Evolutionary conservation across 768 basidiomycete species (phyloP), one percentile per base, ranked within the genome.

Genomic region (Zangia roseola): DNA sequence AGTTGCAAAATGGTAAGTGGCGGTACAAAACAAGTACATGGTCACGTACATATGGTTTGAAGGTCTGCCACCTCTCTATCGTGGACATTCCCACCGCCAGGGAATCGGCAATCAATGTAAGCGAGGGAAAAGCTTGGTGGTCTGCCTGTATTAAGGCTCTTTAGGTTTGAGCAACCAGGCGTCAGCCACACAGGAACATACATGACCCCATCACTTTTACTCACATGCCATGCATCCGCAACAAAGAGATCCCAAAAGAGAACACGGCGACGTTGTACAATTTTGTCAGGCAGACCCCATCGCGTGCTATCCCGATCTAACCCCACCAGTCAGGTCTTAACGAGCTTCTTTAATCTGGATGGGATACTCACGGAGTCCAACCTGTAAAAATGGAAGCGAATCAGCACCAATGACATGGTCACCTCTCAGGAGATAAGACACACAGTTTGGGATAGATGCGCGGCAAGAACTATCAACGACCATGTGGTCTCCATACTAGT

Each of bases 161-260:
- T 61, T 2, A 31, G 24, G 23, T 8, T 1, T 24, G 41, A 48
- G 16, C 33, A 23, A 40, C 2, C 25, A 35, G 19, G 40, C n/a
- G 25, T 65, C 34, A 65, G 52, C 37, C 21, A 45, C 9, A 40
- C 23, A 30, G 13, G 13, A n/a, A n/a, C n/a, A n/a, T 19, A 45
- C 46, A 40, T 43, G 41, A 21, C 31, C 5, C 25, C 21, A 33
- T 6, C 38, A 43, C n/a, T 16, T 40, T 28, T 36, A 42, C 75
- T 30, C 53, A 86, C 86, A 69, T 79, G 73, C 83, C 83, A 89
- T 4, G 77, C 71, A 55, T 90, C 88, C 0, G 82, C 81, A 17
- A 84, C 74, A 54, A 87, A 89, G 10, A 88, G 71, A 59, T 89
- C 85, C 88, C 88, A 91, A 68, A 91, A 89, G 10, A 88, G 68